A percentile compares a stretch with the other conserved stretches of the same genome.
Conservation (phyloP, 2,329 filamentous ascomycete species). For the Phaeosphaeriaceae sp. region DNA sequence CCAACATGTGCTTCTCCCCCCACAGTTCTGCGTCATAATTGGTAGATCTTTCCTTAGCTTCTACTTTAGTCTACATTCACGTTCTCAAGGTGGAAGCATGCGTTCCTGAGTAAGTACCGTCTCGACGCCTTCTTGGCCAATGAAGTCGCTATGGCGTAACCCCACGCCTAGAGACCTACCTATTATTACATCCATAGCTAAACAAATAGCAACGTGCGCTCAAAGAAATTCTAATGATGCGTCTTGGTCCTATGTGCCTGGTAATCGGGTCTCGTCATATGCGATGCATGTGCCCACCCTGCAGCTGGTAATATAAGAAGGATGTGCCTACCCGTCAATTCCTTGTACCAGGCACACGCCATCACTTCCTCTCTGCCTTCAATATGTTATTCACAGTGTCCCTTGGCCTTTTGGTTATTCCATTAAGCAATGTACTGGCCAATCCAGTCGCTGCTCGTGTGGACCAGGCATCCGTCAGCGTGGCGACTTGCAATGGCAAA, state of each 20-base stretch:
- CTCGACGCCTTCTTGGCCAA: constrained; percentile 9
- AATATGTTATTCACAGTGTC: constrained; percentile 28
- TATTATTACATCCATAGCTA: constrained; percentile 12
- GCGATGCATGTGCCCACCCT: constrained; percentile 1
- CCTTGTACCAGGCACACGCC: constrained; percentile 21
- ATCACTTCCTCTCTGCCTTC: constrained; percentile 5
- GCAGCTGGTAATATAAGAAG: constrained; percentile 18
- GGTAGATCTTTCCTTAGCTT: neutral
- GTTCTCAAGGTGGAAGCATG: constrained; percentile 11
- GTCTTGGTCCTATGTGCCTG: constrained; percentile 8
- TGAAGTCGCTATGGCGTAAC: constrained; percentile 6
- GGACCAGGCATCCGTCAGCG: constrained; percentile 21
- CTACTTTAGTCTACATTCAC: neutral
- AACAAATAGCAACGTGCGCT: constrained; percentile 24
- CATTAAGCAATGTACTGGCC: constrained; percentile 20
- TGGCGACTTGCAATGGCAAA: constrained; percentile 64
- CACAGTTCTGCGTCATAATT: constrained; percentile 8
- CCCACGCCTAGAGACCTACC: constrained; percentile 4
- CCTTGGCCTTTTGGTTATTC: constrained; percentile 25
- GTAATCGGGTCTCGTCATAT: constrained; percentile 13
- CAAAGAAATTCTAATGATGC: neutral
- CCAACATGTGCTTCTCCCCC: constrained; percentile 21
- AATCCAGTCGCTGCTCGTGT: constrained; percentile 17
- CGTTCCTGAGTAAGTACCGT: constrained; percentile 13
- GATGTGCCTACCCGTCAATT: neutral